Base-by-base conservation (phyloP, 2,329 filamentous ascomycete genomes). In the Xylaria arbuscula region DNA sequence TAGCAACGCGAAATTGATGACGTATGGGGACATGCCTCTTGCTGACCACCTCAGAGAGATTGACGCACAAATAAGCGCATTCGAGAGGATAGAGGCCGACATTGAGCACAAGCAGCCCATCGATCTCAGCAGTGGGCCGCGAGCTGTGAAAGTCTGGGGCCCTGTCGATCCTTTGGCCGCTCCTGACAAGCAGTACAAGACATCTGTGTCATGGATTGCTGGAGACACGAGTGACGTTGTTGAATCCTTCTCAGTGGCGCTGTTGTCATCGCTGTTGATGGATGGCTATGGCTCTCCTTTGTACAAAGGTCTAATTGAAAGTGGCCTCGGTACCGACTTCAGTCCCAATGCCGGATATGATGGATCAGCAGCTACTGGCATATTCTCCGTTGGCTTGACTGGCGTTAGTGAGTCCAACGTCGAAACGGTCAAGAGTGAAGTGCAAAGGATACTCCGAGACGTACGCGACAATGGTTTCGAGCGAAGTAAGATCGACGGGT, bases 201-300 rank as follows among this genome's bases (percentile, higher is more conserved):
- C 94, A 0, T 98, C 95, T 0, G 88, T 95, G 0, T 97, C 95
- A 0, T 99, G 96, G 96, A 85, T 97, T 36, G 91, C 94, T 78
- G 93, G 94, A 48, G 91, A 97, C 73, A 91, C 93, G 0, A 88
- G 89, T 1, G 88, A 99, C 75, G 86, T 96, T 7, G 84, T 97
- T 1, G 94, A 99, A 80, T 94, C 93, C 0, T 98, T 98, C 79
- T 93, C 93, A 0, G 81, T 98, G 5, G 89, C 92, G 2, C 86
- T 99, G 9, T 83, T 98, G 40, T 93, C 93, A 3, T 93, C 92
- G 1, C 83, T 99, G 17, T 82, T 99, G 10, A 91, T 97, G 82
- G 94, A 97, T 78, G 96, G 96, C 5, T 99, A 98, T 78, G 95
- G 96, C 15, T 98, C 96, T 6, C 96, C 96, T 0, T 82, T 99